phyloP scores from a whole-genome alignment of 805 yeast species.

The Sungouiozyma ichnusensis region DNA sequence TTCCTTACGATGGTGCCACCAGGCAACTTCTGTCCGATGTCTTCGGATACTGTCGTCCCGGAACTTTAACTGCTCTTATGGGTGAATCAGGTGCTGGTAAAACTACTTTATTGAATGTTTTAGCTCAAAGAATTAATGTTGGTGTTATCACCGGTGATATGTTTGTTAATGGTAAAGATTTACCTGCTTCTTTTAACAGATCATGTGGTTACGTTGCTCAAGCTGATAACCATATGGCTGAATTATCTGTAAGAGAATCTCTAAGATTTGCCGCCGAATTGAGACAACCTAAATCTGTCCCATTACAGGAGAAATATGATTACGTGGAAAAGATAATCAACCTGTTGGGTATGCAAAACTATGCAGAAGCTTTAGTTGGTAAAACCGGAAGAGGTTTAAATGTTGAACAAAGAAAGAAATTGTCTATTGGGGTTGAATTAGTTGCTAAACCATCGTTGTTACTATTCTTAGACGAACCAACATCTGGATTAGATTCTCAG shows the following conservation, averaged over 20 bases:
- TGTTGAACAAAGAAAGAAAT: constrained; percentile 58
- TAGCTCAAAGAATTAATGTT: constrained; percentile 58
- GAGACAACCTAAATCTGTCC: constrained; percentile 53
- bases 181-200: constrained; percentile 56
- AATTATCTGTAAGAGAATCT: constrained; percentile 67
- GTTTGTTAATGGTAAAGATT: constrained; percentile 57
- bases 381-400: constrained; percentile 62
- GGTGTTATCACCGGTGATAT: constrained; percentile 67
- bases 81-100: constrained; percentile 87
- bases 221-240: constrained; percentile 63
- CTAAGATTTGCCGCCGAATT: constrained; percentile 59
- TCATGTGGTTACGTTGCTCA: constrained; percentile 76
- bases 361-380: constrained; percentile 76
- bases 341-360: constrained; percentile 55
- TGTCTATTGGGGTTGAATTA: constrained; percentile 62
- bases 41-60: constrained; percentile 71
- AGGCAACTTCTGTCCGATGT: constrained; percentile 45
- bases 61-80: constrained; percentile 73
- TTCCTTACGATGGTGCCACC: constrained; percentile 49
- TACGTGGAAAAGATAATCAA: constrained; percentile 62
- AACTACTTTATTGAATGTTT: constrained; percentile 62
- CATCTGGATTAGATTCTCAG: constrained; percentile 60
- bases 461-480: constrained; percentile 61
- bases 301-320: constrained; percentile 47
- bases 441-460: constrained; percentile 58